Evolutionary conservation across 148 eudicot genomes (phyloP).

Genomic region (Nyssa sinensis): DNA sequence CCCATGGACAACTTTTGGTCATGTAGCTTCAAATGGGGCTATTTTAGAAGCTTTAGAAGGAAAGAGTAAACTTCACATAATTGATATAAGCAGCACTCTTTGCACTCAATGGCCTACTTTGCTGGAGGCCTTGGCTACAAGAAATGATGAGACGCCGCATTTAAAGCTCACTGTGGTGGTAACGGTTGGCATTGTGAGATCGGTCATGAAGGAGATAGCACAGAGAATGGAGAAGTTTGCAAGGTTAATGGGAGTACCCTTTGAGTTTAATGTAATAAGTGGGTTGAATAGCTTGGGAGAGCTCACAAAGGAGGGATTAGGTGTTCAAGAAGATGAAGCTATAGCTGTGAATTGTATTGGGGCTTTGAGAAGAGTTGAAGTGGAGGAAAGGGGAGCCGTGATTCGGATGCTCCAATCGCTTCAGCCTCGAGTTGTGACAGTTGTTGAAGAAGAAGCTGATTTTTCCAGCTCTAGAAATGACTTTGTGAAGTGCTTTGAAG

Average conservation of each 20-base stretch:
- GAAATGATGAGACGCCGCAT: constrained; percentile 46
- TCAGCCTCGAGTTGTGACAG: constrained; percentile 40
- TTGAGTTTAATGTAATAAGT: constrained; percentile 33
- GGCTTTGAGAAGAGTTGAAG: constrained; percentile 30
- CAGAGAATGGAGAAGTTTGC: constrained; percentile 57
- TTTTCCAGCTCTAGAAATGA: constrained; percentile 32
- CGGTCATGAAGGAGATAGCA: constrained; percentile 39
- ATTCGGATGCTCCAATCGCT: constrained; percentile 29
- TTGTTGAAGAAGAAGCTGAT: constrained; percentile 57
- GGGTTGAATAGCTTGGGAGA: constrained; percentile 29
- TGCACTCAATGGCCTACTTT: constrained; percentile 63
- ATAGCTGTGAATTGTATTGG: constrained; percentile 44
- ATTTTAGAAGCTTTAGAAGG: constrained; percentile 52
- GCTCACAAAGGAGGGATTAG: constrained; percentile 33
- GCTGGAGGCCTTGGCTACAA: constrained; percentile 48
- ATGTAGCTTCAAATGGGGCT: constrained; percentile 56
- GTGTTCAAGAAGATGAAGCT: constrained; percentile 40
- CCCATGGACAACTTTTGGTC: constrained; percentile 61
- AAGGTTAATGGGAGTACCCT: constrained; percentile 58
- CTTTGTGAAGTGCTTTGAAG: constrained; percentile 48
- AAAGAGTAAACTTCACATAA: constrained; percentile 42
- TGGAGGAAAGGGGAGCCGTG: constrained; percentile 26
- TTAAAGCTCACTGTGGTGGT: constrained; percentile 48
- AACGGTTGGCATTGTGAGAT: constrained; percentile 15
- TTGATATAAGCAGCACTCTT: constrained; percentile 49